Evolutionary conservation across 2,329 filamentous ascomycete species (phyloP).

Genomic region (Anisogramma anomala): DNA sequence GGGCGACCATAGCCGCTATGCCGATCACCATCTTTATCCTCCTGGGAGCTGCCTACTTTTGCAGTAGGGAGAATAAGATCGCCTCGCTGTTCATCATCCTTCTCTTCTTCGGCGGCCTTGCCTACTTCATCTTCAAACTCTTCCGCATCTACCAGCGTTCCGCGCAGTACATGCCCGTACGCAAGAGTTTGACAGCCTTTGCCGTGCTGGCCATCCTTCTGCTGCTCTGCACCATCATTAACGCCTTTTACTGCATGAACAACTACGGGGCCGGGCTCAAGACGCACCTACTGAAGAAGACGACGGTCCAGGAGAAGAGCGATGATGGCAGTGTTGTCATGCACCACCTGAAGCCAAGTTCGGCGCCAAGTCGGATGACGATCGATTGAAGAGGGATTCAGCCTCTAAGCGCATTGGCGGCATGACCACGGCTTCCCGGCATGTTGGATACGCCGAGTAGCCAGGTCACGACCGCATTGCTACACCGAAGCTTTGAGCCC

Average conservation of each 20-base stretch:
- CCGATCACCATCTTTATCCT: constrained; percentile 86
- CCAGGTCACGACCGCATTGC: constrained; percentile 11
- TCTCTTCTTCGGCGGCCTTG: constrained; percentile 77
- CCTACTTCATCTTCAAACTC: constrained; percentile 97
- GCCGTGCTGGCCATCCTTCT: constrained; percentile 84
- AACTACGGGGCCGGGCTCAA: constrained; percentile 90
- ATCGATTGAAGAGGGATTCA: constrained; percentile 51
- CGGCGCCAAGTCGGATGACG: constrained; percentile 46
- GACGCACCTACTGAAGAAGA: constrained; percentile 58
- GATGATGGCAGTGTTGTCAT: constrained; percentile 45
- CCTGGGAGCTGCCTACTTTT: constrained; percentile 72
- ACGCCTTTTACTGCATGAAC: constrained; percentile 74
- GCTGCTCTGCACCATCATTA: constrained; percentile 77
- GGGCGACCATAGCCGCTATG: constrained; percentile 77
- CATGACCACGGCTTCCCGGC: no score
- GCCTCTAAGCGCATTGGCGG: no score
- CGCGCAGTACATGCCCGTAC: constrained; percentile 61
- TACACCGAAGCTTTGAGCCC: constrained; percentile 7
- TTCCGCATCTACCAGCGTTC: constrained; percentile 78
- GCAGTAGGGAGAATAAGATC: constrained; percentile 65
- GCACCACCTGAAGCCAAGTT: constrained; percentile 45
- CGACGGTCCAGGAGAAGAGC: constrained; percentile 40
- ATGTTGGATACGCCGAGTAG: constrained; percentile 3
- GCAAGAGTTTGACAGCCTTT: constrained; percentile 81
- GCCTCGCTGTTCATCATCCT: constrained; percentile 73